Conservation (phyloP, 176 grass and related monocot genomes). For the Secale cereale region DNA sequence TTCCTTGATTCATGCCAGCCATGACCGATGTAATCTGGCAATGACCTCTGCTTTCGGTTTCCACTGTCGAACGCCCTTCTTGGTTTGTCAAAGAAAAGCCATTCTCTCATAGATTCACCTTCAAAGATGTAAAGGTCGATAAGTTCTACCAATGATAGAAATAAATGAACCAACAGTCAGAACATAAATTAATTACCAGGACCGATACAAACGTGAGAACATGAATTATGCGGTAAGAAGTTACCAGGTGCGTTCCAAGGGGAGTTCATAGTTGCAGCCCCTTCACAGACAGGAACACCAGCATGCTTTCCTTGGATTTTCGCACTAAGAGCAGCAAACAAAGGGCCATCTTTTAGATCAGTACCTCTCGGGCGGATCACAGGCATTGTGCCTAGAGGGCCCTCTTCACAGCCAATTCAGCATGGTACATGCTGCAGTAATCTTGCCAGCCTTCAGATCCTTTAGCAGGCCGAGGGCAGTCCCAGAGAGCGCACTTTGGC, state of each 20-base stretch:
- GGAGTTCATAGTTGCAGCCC: conserved; percentile 83
- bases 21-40: conserved; percentile 83
- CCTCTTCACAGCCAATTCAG: conserved; percentile 75
- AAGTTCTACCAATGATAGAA: conserved; percentile 57
- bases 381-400: conserved; percentile 82
- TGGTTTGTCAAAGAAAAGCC: conserved; percentile 96
- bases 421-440: conserved; percentile 90
- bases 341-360: conserved; percentile 86
- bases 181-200: not conserved
- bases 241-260: conserved; percentile 93
- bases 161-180: conserved; percentile 33
- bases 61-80: conserved; percentile 89
- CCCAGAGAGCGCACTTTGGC: conserved; percentile 90
- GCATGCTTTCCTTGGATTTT: conserved; percentile 84
- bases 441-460: conserved; percentile 65
- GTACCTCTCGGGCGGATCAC: conserved; percentile 86
- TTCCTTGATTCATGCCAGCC: conserved; percentile 96
- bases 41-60: conserved; percentile 79
- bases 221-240: conserved; percentile 10
- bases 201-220: not conserved
- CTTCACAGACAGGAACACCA: conserved; percentile 91
- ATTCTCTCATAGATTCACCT: conserved; percentile 93
- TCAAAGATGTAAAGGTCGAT: conserved; percentile 88
- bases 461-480: conserved; percentile 77
- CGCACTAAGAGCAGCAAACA: conserved; percentile 85